Percentiles rank a stretch among this genome's conserved stretches.
Evolutionary conservation across 176 grass and related monocot species (phyloP).

Genomic region (Carex parvula): DNA sequence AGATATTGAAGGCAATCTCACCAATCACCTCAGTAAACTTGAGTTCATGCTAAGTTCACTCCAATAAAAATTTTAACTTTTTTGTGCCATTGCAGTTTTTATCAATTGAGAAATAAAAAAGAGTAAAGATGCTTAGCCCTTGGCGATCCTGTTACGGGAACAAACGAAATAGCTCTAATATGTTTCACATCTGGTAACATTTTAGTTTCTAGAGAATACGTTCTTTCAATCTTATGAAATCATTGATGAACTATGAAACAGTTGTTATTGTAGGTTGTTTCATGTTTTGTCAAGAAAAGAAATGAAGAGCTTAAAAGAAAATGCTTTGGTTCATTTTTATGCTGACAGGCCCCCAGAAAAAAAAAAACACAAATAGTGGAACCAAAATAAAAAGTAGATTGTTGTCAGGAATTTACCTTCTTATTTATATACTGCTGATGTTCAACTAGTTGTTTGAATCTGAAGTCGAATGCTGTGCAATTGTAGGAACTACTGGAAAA

Average conservation of each 20-base stretch:
- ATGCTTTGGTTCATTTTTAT: too few species aligned
- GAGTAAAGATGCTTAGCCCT: background rate
- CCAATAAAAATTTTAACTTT: background rate
- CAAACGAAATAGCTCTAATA: slow-evolving; percentile 55
- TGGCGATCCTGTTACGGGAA: slow-evolving; percentile 32
- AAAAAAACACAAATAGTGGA: background rate
- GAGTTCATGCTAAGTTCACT: background rate
- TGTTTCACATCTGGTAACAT: slow-evolving; percentile 94
- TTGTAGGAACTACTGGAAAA: slow-evolving; percentile 65
- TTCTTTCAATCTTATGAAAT: background rate
- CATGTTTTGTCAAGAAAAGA: too few species aligned
- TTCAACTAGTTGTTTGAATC: background rate
- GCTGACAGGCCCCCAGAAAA: background rate
- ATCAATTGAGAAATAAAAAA: slow-evolving; percentile 34
- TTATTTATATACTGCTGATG: slow-evolving; percentile 12
- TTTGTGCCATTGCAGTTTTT: slow-evolving; percentile 42
- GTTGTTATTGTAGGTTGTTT: background rate
- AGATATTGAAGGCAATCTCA: background rate
- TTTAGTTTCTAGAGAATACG: background rate
- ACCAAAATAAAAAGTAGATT: background rate
- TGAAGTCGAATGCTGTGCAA: background rate
- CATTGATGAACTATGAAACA: background rate
- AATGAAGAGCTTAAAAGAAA: too few species aligned
- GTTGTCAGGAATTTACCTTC: background rate
- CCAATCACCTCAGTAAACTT: too few species aligned